Conservation (phyloP, 257 asterid genomes). For the Penstemon eatonii region DNA sequence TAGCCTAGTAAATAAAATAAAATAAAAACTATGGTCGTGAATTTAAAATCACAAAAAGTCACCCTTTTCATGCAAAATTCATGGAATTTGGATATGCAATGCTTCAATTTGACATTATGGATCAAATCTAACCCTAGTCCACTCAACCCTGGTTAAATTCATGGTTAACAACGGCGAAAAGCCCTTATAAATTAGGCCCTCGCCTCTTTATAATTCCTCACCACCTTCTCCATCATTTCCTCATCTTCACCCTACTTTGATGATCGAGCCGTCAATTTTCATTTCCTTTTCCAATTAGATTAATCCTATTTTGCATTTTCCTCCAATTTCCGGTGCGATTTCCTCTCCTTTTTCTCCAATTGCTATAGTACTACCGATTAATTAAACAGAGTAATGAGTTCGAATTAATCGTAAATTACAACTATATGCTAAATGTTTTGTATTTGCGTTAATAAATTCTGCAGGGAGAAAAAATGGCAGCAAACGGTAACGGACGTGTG, state of each 20-base stretch:
- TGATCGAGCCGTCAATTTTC: constrained; percentile 16
- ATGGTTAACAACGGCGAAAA: constrained; percentile 12
- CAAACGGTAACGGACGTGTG: constrained; percentile 37
- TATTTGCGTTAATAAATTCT: too few relatives aligned
- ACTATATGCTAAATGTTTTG: too few relatives aligned
- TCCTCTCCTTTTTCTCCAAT: background rate
- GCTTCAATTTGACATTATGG: constrained; percentile 13
- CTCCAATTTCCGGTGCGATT: background rate
- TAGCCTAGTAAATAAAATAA: too few relatives aligned
- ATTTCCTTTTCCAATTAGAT: background rate
- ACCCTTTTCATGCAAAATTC: constrained; percentile 20
- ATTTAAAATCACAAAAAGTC: background rate
- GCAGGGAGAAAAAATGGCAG: constrained; percentile 40
- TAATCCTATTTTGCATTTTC: background rate
- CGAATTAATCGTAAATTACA: too few relatives aligned
- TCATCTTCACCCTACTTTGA: background rate
- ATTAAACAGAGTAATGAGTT: too few relatives aligned
- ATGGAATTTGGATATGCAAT: constrained; percentile 23
- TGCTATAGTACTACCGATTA: too few relatives aligned
- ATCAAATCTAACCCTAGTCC: constrained; percentile 29
- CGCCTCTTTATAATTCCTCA: constrained; percentile 12
- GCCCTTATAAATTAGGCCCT: constrained; percentile 40
- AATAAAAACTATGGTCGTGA: too few relatives aligned
- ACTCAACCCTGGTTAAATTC: background rate
- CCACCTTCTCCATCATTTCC: constrained; percentile 21